phyloP scores from a whole-genome alignment of 768 basidiomycete species.

The Mycena haematopus region DNA sequence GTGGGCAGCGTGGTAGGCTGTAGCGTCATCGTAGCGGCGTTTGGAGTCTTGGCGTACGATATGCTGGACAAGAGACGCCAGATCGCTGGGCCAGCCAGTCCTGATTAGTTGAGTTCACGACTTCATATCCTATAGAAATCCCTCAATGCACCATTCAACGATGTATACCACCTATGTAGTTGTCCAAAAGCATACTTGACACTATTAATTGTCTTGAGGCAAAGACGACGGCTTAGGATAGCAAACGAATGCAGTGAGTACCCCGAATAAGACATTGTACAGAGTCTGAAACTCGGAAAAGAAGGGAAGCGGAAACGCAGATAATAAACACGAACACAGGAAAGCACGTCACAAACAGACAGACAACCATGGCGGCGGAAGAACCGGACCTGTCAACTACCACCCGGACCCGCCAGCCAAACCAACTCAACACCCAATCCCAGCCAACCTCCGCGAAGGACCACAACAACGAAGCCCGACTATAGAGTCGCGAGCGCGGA shows the following conservation, averaged over 20 bases:
- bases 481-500: conserved; percentile 8
- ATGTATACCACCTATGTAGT: too few species aligned
- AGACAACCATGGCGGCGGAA: conserved; percentile 4
- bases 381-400: conserved; percentile 16
- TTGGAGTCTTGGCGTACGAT: conserved; percentile 79
- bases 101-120: not conserved
- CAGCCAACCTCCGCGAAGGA: conserved; percentile 13
- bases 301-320: conserved; percentile 13
- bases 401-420: conserved; percentile 6
- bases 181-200: too few species aligned
- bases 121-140: too few species aligned
- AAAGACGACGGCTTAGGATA: not conserved
- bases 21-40: conserved; percentile 80
- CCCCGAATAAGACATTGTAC: conserved; percentile 28
- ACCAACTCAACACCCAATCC: conserved; percentile 16
- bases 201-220: not conserved
- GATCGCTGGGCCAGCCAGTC: conserved; percentile 1
- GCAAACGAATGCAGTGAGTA: conserved; percentile 29
- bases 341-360: conserved; percentile 11
- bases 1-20: conserved; percentile 79
- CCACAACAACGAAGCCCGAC: conserved; percentile 17
- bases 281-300: conserved; percentile 25
- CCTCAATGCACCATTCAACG: too few species aligned
- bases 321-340: conserved; percentile 21
- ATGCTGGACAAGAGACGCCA: conserved; percentile 50